phyloP scores from a whole-genome alignment of 371 early-diverging fungal species.

The Dichotomocladium elegans region DNA sequence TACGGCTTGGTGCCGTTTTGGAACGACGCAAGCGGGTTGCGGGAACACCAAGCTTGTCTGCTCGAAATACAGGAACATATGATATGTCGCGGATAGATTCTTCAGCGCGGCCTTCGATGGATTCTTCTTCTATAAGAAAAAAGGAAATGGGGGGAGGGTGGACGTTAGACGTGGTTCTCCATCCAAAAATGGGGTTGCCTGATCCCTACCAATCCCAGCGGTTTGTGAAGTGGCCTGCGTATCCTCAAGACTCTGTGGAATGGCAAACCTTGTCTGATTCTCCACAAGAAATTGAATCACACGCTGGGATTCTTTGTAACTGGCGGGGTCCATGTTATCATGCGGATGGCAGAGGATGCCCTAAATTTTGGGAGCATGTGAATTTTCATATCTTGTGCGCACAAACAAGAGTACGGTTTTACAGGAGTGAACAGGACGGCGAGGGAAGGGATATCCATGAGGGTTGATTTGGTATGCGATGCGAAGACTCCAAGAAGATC shows the following conservation, averaged over 20 bases:
- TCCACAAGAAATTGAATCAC: constrained; percentile 51
- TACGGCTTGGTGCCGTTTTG: constrained; percentile 19
- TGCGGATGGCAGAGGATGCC: constrained; percentile 46
- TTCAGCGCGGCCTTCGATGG: no score
- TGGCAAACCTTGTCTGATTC: constrained; percentile 38
- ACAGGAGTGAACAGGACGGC: constrained; percentile 61
- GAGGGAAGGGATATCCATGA: constrained; percentile 48
- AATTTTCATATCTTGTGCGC: background rate
- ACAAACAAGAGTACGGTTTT: constrained; percentile 1
- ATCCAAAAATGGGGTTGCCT: no score
- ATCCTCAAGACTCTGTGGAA: constrained; percentile 22
- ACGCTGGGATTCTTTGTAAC: constrained; percentile 44
- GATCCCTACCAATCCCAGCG: no score
- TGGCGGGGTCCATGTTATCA: constrained; percentile 47
- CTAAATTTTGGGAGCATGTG: background rate
- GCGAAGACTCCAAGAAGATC: constrained; percentile 51
- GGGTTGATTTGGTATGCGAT: constrained; percentile 33
- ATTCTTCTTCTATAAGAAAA: no score
- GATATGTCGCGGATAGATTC: no score
- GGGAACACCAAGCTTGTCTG: no score
- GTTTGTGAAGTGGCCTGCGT: no score
- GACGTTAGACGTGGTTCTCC: no score
- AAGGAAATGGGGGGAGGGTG: no score
- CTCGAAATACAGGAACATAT: no score
- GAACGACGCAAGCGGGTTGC: constrained; percentile 13